Evolutionary conservation across 2,329 filamentous ascomycete genomes (phyloP).

Genomic region (Orbilia brochopaga): DNA sequence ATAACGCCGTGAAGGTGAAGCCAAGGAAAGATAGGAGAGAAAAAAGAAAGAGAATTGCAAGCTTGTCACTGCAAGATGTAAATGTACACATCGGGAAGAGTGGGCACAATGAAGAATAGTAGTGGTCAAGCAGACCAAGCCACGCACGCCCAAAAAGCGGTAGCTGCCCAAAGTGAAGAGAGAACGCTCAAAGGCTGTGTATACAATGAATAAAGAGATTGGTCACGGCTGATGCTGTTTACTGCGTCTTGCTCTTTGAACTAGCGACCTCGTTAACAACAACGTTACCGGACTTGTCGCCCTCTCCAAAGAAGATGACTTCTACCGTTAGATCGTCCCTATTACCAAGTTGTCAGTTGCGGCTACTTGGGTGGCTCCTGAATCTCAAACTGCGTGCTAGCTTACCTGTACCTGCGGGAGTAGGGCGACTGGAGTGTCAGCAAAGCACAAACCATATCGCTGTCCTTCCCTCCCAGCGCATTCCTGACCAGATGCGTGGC

Average conservation of each 20-base stretch:
- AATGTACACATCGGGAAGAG: constrained; percentile 15
- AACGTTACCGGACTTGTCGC: constrained; percentile 74
- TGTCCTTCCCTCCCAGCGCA: constrained; percentile 88
- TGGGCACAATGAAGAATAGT: background rate
- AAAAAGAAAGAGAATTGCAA: background rate
- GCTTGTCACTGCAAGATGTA: background rate
- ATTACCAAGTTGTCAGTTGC: constrained; percentile 55
- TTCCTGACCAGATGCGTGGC: constrained; percentile 96
- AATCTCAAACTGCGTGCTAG: constrained; percentile 34
- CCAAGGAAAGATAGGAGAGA: constrained; percentile 3
- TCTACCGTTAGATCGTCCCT: constrained; percentile 96
- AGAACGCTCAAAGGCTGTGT: background rate
- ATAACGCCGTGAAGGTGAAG: constrained; percentile 17
- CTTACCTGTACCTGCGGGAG: constrained; percentile 84
- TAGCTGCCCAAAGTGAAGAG: background rate
- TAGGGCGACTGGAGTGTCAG: constrained; percentile 91
- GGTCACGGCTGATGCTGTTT: background rate
- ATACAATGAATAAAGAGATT: background rate
- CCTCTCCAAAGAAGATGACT: constrained; percentile 95
- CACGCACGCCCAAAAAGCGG: background rate
- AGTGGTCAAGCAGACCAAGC: too few relatives aligned
- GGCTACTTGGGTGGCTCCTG: constrained; percentile 21
- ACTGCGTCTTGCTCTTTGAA: constrained; percentile 59
- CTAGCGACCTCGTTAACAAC: constrained; percentile 87
- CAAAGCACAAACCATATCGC: constrained; percentile 89